A percentile compares a stretch with the other conserved stretches of the same genome.
phyloP scores from a whole-genome alignment of 345 rosid species.

The Clausena lansium region DNA sequence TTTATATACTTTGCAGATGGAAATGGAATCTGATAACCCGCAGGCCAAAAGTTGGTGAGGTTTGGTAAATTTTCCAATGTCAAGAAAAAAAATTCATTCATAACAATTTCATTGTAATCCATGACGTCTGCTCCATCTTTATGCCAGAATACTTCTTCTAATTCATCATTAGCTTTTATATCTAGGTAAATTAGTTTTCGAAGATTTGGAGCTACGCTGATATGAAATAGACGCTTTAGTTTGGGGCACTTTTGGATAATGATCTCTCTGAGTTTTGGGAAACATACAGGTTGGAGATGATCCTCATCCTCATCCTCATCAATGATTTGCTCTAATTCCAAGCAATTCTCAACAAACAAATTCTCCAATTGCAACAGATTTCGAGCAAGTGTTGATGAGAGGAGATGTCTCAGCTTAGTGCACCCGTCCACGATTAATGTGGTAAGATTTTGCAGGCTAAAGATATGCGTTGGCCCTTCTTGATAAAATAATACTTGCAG shows the following conservation, averaged over 20 bases:
- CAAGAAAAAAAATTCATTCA: rapidly evolving
- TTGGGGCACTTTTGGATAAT: neutral
- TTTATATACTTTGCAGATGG: too few relatives aligned
- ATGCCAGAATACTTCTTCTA: too few relatives aligned
- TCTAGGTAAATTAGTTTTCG: rapidly evolving
- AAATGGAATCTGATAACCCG: too few relatives aligned
- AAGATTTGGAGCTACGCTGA: too few relatives aligned
- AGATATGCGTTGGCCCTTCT: neutral
- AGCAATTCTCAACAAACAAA: rapidly evolving
- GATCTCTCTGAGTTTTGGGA: neutral
- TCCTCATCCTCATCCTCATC: neutral
- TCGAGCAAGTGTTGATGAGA: neutral
- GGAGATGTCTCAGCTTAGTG: too few relatives aligned
- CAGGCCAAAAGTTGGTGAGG: too few relatives aligned
- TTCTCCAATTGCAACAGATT: neutral
- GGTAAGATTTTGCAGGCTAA: too few relatives aligned
- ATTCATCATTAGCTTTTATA: too few relatives aligned
- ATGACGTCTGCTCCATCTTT: too few relatives aligned
- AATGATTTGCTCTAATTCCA: neutral
- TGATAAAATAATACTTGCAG: too few relatives aligned
- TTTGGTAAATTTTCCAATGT: rapidly evolving
- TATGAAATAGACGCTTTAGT: neutral
- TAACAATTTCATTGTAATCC: too few relatives aligned
- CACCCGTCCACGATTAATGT: rapidly evolving
- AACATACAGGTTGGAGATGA: neutral